Base-by-base conservation (phyloP, 2,329 filamentous ascomycete species). In the Pseudocercospora musae region DNA sequence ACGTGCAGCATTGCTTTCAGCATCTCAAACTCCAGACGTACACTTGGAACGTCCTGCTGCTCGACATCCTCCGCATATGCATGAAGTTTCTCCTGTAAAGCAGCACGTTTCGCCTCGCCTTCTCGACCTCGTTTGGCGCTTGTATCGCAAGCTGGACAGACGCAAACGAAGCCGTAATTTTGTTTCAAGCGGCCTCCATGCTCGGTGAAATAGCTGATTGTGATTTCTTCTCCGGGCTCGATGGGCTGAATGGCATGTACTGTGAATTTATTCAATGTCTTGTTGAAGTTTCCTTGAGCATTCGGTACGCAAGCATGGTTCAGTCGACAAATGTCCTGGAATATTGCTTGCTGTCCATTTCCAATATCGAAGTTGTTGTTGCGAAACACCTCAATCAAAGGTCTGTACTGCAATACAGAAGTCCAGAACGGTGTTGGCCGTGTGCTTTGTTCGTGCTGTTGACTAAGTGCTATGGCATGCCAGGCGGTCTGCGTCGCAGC, bases 231-330 rank as follows among this genome's bases (percentile, higher is more conserved):
- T n/a, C 72, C 75, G 48, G 73, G 64, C 2, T 64, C 50, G 20
- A 78, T 77, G 15, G 75, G 67, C 65, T 69, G 70, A 57, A 74
- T 40, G 56, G 76, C 72, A 67, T 78, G 72, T 0, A 78, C 64
- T 11, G 66, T 65, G 52, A 68, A 67, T 9, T 50, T n/a, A 18
- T 59, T 62, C 2, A 65, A 29, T 4, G 64, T 68, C 21, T 72
- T 49, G 55, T 78, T 78, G 74, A 74, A 78, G 58, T 66, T 63
- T n/a, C 74, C 73, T 53, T 74, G 68, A 27, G 72, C 71, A 50
- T 78, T 78, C 33, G 73, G 71, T 48, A 74, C 67, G 58, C 76
- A 79, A n/a, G 75, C 65, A 60, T 78, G 75, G 44, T 78, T 79
- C 56, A 78, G 68, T 27, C 73, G 71, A 54, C 67, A 75, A 58